Percentiles rank a stretch among this genome's conserved stretches.
Conservation (phyloP, 179 eudicot genomes). For the Silene vulgaris region DNA sequence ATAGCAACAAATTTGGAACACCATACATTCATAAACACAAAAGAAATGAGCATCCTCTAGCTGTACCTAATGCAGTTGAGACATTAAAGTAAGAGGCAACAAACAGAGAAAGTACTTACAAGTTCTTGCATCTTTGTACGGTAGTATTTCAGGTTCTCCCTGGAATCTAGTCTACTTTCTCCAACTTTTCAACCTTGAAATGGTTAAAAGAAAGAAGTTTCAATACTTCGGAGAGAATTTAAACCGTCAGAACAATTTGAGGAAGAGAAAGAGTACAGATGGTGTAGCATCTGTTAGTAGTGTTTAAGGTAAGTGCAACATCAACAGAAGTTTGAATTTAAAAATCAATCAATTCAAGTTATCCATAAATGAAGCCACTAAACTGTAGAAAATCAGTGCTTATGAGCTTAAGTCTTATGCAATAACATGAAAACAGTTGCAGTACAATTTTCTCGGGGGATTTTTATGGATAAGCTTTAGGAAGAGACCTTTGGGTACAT, state of each 20-base stretch:
- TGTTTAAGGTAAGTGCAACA: neutral
- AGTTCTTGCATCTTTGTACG: slow-evolving; percentile 97
- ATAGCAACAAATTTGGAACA: neutral
- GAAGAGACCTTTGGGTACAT: neutral
- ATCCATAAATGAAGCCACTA: neutral
- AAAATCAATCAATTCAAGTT: neutral
- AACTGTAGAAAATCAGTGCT: too few relatives aligned
- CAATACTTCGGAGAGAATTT: neutral
- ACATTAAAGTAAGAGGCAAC: slow-evolving; percentile 14
- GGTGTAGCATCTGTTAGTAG: neutral
- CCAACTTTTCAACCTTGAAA: slow-evolving; percentile 67
- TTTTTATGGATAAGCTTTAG: neutral
- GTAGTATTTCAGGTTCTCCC: slow-evolving; percentile 76
- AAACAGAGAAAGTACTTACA: slow-evolving; percentile 46
- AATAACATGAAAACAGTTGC: too few relatives aligned
- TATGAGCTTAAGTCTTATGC: too few relatives aligned
- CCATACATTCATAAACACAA: neutral
- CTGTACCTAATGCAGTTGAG: slow-evolving; percentile 2
- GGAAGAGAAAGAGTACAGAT: neutral
- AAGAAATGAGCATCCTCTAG: neutral
- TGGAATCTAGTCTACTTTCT: slow-evolving; percentile 76
- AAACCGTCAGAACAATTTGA: neutral
- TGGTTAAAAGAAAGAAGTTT: slow-evolving; percentile 15
- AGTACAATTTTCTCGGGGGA: neutral
- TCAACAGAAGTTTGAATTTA: neutral